phyloP scores from a whole-genome alignment of 805 yeast species.

The Pichia gijzeniarum region DNA sequence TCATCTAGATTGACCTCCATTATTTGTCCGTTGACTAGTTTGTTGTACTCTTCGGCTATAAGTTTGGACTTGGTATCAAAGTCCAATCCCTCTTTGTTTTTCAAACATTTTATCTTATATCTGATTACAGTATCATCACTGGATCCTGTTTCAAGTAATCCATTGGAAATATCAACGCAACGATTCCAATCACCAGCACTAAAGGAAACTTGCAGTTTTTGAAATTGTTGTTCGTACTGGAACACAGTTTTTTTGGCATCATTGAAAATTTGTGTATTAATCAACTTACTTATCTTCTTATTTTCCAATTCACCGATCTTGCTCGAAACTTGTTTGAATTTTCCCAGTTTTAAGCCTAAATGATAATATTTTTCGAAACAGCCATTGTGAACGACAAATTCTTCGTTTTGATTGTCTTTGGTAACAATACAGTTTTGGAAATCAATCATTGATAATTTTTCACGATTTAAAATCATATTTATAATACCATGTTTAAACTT shows the following conservation, averaged over 20 bases:
- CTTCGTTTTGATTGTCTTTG: slow-evolving; percentile 26
- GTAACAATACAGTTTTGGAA: slow-evolving; percentile 37
- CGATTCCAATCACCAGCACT: slow-evolving; percentile 16
- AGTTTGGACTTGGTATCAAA: slow-evolving; percentile 18
- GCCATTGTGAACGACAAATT: slow-evolving; percentile 28
- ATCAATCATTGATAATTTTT: slow-evolving; percentile 44
- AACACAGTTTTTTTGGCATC: not conserved
- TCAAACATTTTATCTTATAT: slow-evolving; percentile 26
- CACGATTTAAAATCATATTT: slow-evolving; percentile 51
- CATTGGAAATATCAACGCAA: slow-evolving; percentile 29
- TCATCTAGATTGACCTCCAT: slow-evolving; percentile 16
- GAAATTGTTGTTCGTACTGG: not conserved
- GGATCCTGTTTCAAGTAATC: slow-evolving; percentile 38
- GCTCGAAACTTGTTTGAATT: slow-evolving; percentile 4
- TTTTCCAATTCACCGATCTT: slow-evolving; percentile 4
- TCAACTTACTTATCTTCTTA: not conserved
- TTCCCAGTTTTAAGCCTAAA: slow-evolving; percentile 47
- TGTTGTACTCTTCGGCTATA: slow-evolving; percentile 21
- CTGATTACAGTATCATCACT: slow-evolving; percentile 33
- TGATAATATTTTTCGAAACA: slow-evolving; percentile 47
- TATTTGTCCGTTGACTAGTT: slow-evolving; percentile 19
- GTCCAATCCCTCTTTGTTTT: slow-evolving; percentile 11
- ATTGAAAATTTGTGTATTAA: not conserved
- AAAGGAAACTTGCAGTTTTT: not conserved
- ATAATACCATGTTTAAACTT: slow-evolving; percentile 57